Evolutionary conservation across 768 basidiomycete genomes (phyloP).

Genomic region (Amanita polypyramis): DNA sequence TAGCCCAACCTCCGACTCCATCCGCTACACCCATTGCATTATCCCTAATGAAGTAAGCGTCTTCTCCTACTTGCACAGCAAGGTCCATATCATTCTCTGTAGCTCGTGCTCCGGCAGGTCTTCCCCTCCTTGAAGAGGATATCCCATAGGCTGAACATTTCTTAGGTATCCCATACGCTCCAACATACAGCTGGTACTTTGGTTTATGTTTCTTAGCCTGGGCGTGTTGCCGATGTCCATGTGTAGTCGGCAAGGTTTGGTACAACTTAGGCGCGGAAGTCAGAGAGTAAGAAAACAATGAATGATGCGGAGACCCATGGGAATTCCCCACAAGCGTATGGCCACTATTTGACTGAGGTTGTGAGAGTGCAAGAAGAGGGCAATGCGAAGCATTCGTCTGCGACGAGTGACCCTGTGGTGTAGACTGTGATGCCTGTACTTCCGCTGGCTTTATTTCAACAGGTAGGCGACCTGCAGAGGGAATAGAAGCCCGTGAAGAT

Average conservation of each 20-base stretch:
- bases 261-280: slow-evolving; percentile 20
- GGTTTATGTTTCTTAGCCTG: slow-evolving; percentile 19
- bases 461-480: slow-evolving; percentile 11
- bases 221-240: slow-evolving; percentile 16
- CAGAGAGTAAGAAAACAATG: slow-evolving; percentile 23
- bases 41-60: slow-evolving; percentile 75
- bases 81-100: slow-evolving; percentile 26
- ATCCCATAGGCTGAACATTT: slow-evolving; percentile 14
- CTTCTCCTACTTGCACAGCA: slow-evolving; percentile 81
- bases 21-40: slow-evolving; percentile 93
- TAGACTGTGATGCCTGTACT: slow-evolving; percentile 9
- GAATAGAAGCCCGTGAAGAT: slow-evolving; percentile 11
- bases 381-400: slow-evolving; percentile 7
- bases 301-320: slow-evolving; percentile 4
- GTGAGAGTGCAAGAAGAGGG: slow-evolving; percentile 11
- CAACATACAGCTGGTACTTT: slow-evolving; percentile 51
- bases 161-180: slow-evolving; percentile 84
- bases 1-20: slow-evolving; percentile 89
- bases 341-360: slow-evolving; percentile 9
- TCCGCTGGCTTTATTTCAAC: slow-evolving; percentile 12
- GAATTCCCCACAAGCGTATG: not conserved
- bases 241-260: slow-evolving; percentile 17
- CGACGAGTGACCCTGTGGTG: slow-evolving; percentile 5
- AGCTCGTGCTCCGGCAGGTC: slow-evolving; percentile 16
- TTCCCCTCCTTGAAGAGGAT: slow-evolving; percentile 14